These are phyloP conservation scores for Recurvomyces mirabilis DNA, from an alignment of 495 filamentous ascomycete species.

Conservation along the genomic window DNA sequence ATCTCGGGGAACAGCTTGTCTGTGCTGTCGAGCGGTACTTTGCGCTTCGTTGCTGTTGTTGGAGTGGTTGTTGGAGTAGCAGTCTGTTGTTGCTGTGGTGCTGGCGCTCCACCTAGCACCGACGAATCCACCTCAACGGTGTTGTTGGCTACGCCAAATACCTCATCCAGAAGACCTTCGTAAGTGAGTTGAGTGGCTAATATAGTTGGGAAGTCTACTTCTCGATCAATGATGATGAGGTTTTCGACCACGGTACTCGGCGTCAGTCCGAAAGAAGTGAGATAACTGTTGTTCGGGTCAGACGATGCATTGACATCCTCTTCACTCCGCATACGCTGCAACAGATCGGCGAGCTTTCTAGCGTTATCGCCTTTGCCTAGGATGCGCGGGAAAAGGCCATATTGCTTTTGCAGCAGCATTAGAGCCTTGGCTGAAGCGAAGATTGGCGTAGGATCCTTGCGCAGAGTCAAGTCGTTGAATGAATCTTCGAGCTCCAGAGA, in stretches of 20 bases:
- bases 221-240: constrained; percentile 88
- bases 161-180: constrained; percentile 90
- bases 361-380: constrained; percentile 94
- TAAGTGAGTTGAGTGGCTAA: constrained; percentile 94
- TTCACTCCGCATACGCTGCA: constrained; percentile 90
- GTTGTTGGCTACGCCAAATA: constrained; percentile 77
- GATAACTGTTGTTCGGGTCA: constrained; percentile 27
- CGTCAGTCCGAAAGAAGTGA: constrained; percentile 48
- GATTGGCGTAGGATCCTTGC: constrained; percentile 81
- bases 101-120: constrained; percentile 64
- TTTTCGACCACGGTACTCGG: constrained; percentile 81
- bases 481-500: constrained; percentile 82
- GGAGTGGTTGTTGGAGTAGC: constrained; percentile 18
- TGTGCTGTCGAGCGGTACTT: constrained; percentile 77
- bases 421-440: constrained; percentile 84
- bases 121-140: constrained; percentile 89
- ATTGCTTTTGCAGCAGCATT: constrained; percentile 83
- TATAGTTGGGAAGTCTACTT: constrained; percentile 82
- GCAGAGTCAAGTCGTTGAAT: constrained; percentile 79
- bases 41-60: constrained; percentile 66
- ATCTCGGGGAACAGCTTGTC: constrained; percentile 85
- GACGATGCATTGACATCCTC: constrained; percentile 44
- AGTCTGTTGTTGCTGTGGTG: constrained; percentile 38
- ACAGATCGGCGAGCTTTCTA: constrained; percentile 71
- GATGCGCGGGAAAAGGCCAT: constrained; percentile 91